phyloP scores from a whole-genome alignment of 2,329 filamentous ascomycete species.

The Xylariaceae sp. region DNA sequence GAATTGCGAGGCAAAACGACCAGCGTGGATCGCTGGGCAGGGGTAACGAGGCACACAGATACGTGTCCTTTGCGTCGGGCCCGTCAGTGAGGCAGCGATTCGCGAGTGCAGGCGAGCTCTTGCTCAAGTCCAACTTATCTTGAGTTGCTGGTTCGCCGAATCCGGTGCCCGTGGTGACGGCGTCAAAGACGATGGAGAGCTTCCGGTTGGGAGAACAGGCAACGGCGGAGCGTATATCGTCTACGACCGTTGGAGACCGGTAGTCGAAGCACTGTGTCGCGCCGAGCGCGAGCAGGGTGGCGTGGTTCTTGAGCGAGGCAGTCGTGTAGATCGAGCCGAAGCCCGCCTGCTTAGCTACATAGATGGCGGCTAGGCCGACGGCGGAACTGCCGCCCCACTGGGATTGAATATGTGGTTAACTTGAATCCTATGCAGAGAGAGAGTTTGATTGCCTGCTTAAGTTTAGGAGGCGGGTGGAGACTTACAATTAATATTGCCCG shows the following conservation, averaged over 20 bases:
- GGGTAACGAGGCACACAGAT: conserved; percentile 6
- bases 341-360: conserved; percentile 38
- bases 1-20: conserved; percentile 11
- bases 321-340: conserved; percentile 37
- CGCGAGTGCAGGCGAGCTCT: conserved; percentile 21
- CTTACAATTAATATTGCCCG: conserved; percentile 24
- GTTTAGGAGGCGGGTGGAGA: too few relatives aligned
- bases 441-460: too few relatives aligned
- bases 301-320: conserved; percentile 36
- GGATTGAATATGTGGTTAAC: too few relatives aligned
- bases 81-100: conserved; percentile 18
- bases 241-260: conserved; percentile 33
- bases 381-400: conserved; percentile 38
- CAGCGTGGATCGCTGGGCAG: conserved; percentile 19
- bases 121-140: conserved; percentile 1
- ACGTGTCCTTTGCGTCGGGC: background rate
- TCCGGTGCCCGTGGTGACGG: conserved; percentile 18
- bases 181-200: conserved; percentile 22
- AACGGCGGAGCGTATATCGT: conserved; percentile 23
- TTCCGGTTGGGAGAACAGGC: conserved; percentile 8
- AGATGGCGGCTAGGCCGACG: conserved; percentile 41
- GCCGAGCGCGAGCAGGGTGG: conserved; percentile 37
- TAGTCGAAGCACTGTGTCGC: conserved; percentile 43
- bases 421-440: too few relatives aligned
- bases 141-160: conserved; percentile 2